Evolutionary conservation across 2,329 filamentous ascomycete genomes (phyloP).

Genomic region (Penicillium sp.): DNA sequence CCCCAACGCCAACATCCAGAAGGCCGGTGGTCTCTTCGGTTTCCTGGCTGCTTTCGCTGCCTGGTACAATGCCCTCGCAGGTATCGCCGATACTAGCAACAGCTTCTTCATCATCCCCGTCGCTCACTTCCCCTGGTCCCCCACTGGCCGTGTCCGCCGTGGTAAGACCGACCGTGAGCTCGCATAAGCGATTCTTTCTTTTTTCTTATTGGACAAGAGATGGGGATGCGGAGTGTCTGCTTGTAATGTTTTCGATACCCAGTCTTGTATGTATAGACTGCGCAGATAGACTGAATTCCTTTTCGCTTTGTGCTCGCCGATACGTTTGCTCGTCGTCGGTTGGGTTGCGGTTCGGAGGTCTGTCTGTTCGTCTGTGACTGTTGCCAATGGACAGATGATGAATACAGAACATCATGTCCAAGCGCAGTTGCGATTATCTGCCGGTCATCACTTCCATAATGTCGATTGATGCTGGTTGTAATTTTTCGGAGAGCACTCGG

Average conservation of each 20-base stretch:
- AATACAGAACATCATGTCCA: not conserved
- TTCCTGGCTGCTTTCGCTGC: conserved; percentile 75
- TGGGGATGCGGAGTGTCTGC: conserved; percentile 1
- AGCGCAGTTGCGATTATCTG: not conserved
- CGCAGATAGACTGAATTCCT: not conserved
- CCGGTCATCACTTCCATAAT: not conserved
- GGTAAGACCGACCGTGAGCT: conserved; percentile 51
- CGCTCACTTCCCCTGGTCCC: conserved; percentile 92
- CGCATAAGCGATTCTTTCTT: conserved; percentile 25
- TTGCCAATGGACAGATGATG: not conserved
- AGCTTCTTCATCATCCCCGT: conserved; percentile 94
- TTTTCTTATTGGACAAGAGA: not conserved
- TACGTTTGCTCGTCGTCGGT: conserved; percentile 11
- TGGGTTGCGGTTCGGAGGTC: not conserved
- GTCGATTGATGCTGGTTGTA: not conserved
- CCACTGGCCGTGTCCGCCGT: conserved; percentile 64
- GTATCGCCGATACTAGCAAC: conserved; percentile 66
- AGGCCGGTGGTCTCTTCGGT: conserved; percentile 76
- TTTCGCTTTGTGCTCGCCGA: not conserved
- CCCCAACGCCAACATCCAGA: conserved; percentile 54
- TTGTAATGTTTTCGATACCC: conserved; percentile 38
- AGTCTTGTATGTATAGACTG: conserved; percentile 20
- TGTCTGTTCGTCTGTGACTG: not conserved
- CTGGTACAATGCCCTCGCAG: conserved; percentile 83
- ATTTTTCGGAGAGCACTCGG: not conserved